Base-by-base conservation (phyloP, 2,329 filamentous ascomycete genomes). In the Sporothrix protearum region DNA sequence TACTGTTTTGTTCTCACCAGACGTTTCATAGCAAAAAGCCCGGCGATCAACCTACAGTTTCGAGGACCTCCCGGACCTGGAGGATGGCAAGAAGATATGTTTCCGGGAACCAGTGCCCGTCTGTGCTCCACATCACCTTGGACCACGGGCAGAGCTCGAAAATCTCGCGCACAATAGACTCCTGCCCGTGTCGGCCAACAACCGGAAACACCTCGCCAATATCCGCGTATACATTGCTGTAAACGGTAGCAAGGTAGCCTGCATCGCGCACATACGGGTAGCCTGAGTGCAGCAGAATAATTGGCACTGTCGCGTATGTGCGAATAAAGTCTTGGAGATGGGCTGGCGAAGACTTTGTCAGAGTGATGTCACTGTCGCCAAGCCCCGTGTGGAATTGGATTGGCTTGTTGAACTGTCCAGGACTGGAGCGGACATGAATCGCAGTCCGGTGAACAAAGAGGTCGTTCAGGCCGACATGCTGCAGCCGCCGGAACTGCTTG, bases 331-430 rank as follows among this genome's bases (percentile, higher is more conserved):
- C 81, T 76, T 96, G 92, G 30, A 97, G 81, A 75, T 92, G 89
- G 0, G 92, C 87, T 0, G 93, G 92, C 55, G 93, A 95, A 0
- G 92, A 87, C 68, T 86, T 86, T 2, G 87, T 82, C 33, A 96
- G 82, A 4, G 84, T 86, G 68, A 96, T 91, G 76, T 96, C 92
- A 75, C 90, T 92, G 77, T 96, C 93, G 0, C 93, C 92, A 0
- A 96, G 84, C 0, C 92, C 92, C 0, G 92, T 96, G 76, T 96
- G 93, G 74, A 97, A 91, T 77, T 96, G 93, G 14, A 96, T 82
- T 0, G 92, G 92, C 78, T 95, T 96, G 71, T 86, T 87, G 71
- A 79, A 75, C 1, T 80, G 80, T 2, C 78, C 78, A 22, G 78
- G 79, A 42, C 82, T 80, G 49, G 83, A 80, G 9, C 82, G 79